Base-by-base conservation (phyloP, 306 rosid species). In the Morella rubra region DNA sequence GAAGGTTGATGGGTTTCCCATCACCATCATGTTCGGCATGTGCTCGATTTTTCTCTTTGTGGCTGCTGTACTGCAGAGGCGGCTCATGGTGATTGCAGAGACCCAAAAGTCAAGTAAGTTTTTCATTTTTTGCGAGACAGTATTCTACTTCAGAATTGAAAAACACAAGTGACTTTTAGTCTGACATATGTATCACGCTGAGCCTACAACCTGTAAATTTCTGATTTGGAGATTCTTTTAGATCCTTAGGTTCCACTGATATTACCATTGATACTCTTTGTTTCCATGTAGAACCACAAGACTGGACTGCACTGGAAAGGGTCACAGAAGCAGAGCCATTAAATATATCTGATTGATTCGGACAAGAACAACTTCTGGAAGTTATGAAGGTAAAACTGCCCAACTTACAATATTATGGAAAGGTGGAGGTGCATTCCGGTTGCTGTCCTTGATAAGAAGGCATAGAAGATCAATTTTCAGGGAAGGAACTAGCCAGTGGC, bases 21-120 rank as follows among this genome's bases (percentile, higher is more conserved):
- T 95, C 86, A 88, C 97, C 58, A 78, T 90, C 46, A 95, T 95
- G 98, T 95, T 92, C 40, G 96, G 97, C 59, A 95, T 95, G 98
- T 95, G 98, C 92, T 90, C 98, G n/a, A 86, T 89, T 64, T 95
- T 95, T 91, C 97, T 95, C 79, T 71, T 90, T 59, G 87, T 95
- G 76, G 98, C 98, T 52, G 87, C 84, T 64, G 46, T 90, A 79
- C 83, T 95, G 71, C 97, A 92, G 90, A 87, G 97, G 90, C 89
- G 97, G 81, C 92, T 95, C 71, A 50, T 95, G 88, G 77, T 70
- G 74, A 89, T 95, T 83, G 82, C 90, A 56, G 97, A 95, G 12
- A 61, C 9, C 42, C 68, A 61, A 61, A 95, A 92, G 90, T 90
- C 96, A 80, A 95, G 98, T 95, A 88, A 88, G 81, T 50, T 72